Evolutionary conservation across 192 early-diverging fungal species (phyloP), one percentile per base, ranked within the genome.

Genomic region (Lobulomyces angularis): DNA sequence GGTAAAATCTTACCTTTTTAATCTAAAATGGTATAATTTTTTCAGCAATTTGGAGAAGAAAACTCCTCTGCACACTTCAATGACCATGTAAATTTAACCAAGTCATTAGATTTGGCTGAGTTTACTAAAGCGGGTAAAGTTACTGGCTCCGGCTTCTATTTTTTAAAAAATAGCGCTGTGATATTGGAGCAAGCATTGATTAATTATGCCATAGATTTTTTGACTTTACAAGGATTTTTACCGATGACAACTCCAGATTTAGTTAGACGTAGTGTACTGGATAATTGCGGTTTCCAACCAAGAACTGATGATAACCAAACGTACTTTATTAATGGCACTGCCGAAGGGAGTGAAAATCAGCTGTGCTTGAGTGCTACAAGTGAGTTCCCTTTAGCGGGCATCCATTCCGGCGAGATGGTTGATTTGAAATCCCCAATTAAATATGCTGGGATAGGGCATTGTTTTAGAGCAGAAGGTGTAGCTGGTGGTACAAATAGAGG

Each of bases 401-500:
- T 86, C 78, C 74, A 79, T 55, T 64, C 77, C 27, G 67, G 80
- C 41, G 74, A 73, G 45, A 61, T 80, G 2, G 37, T 90, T 19
- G 46, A 62, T 1, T 46, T 27, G n/a, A 55, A 65, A n/a, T 54
- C 90, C 20, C 88, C 90, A 0, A 59, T 74, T 30, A 69, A 72
- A 21, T 45, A 80, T 37, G 91, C 85, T 14, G 91, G 81, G 1
- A 71, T 87, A 20, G 82, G 89, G 21, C 70, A 80, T 34, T 80
- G 83, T n/a, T 92, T 90, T 56, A 74, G 91, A 20, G 86, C 88
- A 7, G 91, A 95, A 51, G 86, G 88, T 1, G 79, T 84, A 0
- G 73, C 86, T 0, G 71, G 87, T n/a, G 83, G 80, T 0, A 68
- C 71, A 28, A 88, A 95, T 38, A 75, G 82, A 12, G 91, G 91